Evolutionary conservation across 108 stramenopile genomes (phyloP).

Genomic region (Fragilaria crotonensis): DNA sequence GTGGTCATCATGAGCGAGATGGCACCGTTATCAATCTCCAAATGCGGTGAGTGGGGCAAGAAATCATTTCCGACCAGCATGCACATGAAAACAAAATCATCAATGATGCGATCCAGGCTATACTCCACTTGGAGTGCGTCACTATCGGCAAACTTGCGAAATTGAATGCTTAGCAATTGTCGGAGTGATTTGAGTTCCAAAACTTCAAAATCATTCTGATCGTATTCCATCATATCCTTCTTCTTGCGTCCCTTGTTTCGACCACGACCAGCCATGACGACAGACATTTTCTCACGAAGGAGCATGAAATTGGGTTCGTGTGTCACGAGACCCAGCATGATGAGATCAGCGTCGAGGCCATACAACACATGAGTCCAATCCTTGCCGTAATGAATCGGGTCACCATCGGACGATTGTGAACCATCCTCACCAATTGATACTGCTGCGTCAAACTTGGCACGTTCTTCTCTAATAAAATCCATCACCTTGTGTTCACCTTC

Average conservation of each 20-base stretch:
- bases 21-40: slow-evolving; percentile 93
- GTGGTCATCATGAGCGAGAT: slow-evolving; percentile 86
- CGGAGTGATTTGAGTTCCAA: slow-evolving; percentile 78
- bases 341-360: slow-evolving; percentile 98
- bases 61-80: slow-evolving; percentile 97
- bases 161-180: slow-evolving; percentile 88
- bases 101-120: slow-evolving; percentile 87
- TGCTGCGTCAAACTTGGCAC: slow-evolving; percentile 38
- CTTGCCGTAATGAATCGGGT: slow-evolving; percentile 73
- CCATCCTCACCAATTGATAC: slow-evolving; percentile 12
- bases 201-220: slow-evolving; percentile 90
- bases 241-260: slow-evolving; percentile 80
- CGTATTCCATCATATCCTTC: slow-evolving; percentile 93
- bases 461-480: slow-evolving; percentile 85
- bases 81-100: slow-evolving; percentile 98
- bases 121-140: slow-evolving; percentile 38
- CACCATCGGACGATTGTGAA: slow-evolving; percentile 58
- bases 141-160: slow-evolving; percentile 66
- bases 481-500: slow-evolving; percentile 99
- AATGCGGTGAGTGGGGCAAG: slow-evolving; percentile 90
- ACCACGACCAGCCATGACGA: slow-evolving; percentile 86
- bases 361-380: slow-evolving; percentile 94
- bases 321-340: slow-evolving; percentile 98
- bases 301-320: slow-evolving; percentile 98
- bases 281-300: slow-evolving; percentile 94